phyloP scores from a whole-genome alignment of 108 stramenopile species.

The Cyclotella distinguenda region DNA sequence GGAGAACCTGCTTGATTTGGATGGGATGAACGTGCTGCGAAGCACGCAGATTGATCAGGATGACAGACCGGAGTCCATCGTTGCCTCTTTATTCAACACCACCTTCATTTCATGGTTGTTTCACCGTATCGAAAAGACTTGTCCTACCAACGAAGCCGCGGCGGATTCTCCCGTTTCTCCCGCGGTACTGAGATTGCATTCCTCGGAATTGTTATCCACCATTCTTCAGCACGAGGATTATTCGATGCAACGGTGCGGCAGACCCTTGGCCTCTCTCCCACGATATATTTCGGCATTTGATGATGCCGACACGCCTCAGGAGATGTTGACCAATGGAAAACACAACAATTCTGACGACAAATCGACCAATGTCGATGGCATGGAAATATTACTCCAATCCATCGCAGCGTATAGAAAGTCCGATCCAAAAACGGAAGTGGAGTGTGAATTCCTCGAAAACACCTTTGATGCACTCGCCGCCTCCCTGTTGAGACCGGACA shows the following conservation, averaged over 20 bases:
- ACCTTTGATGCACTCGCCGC: constrained; percentile 52
- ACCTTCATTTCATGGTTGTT: constrained; percentile 68
- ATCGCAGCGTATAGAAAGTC: constrained; percentile 61
- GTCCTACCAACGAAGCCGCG: neutral
- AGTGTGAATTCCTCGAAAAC: constrained; percentile 77
- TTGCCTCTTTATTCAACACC: constrained; percentile 50
- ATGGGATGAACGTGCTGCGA: constrained; percentile 31
- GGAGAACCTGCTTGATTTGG: constrained; percentile 72
- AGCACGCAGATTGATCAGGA: neutral
- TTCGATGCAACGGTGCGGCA: constrained; percentile 26
- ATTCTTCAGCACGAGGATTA: constrained; percentile 67
- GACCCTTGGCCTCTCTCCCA: constrained; percentile 16
- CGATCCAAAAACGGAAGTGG: constrained; percentile 65
- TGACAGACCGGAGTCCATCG: constrained; percentile 35
- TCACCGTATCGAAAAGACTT: constrained; percentile 36
- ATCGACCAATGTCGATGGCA: constrained; percentile 60
- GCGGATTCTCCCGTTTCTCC: constrained; percentile 17
- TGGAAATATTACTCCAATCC: constrained; percentile 63
- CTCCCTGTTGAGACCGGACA: constrained; percentile 53
- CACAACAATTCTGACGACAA: constrained; percentile 1
- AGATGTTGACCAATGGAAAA: neutral
- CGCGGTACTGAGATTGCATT: constrained; percentile 35
- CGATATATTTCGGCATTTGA: constrained; percentile 23
- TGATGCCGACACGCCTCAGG: constrained; percentile 32
- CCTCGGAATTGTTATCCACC: constrained; percentile 58